phyloP scores from a whole-genome alignment of 2,329 filamentous ascomycete species.

The Nigrograna mackinnonii region DNA sequence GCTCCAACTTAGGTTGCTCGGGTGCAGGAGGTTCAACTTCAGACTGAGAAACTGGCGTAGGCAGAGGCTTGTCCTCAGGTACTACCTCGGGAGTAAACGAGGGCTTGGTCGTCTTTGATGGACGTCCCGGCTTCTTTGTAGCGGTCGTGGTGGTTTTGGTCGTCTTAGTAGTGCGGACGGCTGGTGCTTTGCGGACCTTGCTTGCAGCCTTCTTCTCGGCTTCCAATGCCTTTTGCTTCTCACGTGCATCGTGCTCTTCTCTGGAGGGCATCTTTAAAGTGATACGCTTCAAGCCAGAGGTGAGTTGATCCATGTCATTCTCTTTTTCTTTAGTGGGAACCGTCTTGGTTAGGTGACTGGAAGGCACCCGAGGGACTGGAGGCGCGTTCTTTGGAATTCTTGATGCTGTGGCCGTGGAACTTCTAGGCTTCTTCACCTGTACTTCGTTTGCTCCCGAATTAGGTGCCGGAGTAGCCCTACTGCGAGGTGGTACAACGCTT shows the following conservation, averaged over 20 bases:
- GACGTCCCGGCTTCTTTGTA: constrained; percentile 29
- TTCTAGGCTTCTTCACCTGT: constrained; percentile 64
- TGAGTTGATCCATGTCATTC: constrained; percentile 52
- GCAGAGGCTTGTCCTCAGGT: constrained; percentile 35
- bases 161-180: constrained; percentile 16
- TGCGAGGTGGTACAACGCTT: constrained; percentile 35
- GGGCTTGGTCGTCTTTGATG: constrained; percentile 26
- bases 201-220: constrained; percentile 40
- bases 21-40: constrained; percentile 24
- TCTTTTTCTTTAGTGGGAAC: constrained; percentile 23
- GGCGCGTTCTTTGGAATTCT: constrained; percentile 41
- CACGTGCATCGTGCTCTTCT: constrained; percentile 60
- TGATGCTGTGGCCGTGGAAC: constrained; percentile 39
- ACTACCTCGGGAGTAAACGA: constrained; percentile 37
- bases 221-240: constrained; percentile 49
- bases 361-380: constrained; percentile 47
- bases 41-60: background rate
- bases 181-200: constrained; percentile 21
- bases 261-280: constrained; percentile 61
- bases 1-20: constrained; percentile 25
- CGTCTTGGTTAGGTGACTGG: constrained; percentile 30
- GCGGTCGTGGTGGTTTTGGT: constrained; percentile 3
- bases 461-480: constrained; percentile 32
- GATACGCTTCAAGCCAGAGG: constrained; percentile 59
- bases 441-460: constrained; percentile 40